Evolutionary conservation across 2,329 filamentous ascomycete genomes (phyloP), one percentile per base, ranked within the genome.

Genomic region (Mycogone perniciosa): DNA sequence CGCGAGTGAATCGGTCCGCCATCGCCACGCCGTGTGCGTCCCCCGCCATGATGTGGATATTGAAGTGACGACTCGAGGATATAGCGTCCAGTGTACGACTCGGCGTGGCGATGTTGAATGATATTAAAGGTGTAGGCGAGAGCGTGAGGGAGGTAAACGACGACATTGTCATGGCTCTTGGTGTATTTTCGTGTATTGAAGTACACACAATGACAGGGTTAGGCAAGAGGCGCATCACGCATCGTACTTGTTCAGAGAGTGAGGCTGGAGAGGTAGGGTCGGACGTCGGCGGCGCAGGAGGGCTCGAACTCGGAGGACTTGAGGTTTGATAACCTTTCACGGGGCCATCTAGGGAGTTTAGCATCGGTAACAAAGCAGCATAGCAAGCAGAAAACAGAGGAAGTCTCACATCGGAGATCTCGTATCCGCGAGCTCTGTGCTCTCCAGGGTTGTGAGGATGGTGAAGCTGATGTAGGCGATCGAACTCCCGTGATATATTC

Each of bases 111-210:
- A 82, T 71, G 65, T 82, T 82, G 69, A 83, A 82, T 0, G 73
- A 75, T 6, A 83, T 64, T 8, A 77, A 66, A 1, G 79, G 78
- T 29, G 65, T 69, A 0, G 79, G 78, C n/a, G 61, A 57, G 13
- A 82, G 68, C 11, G 76, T 72, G 29, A 83, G 64, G 0, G 77
- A 80, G 2, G 79, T 79, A 55, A 83, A 75, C 2, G 78, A 81
- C 6, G 80, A 82, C 69, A 81, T 78, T 31, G 80, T 82, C 73
- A 82, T 79, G 44, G 73, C 79, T 31, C 74, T 70, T 5, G 73
- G 61, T 38, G 59, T 48, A 53, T 63, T 26, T 31, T 61, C 55
- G 34, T 68, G 63, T n/a, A 67, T 62, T 26, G 76, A 67, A 26
- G 78, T 81, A 60, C 77, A 77, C 9, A 80, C 73, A n/a, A 80